These are phyloP conservation scores for Yamadazyma philogaea DNA, from an alignment of 805 yeast species.

Conservation along the genomic window DNA sequence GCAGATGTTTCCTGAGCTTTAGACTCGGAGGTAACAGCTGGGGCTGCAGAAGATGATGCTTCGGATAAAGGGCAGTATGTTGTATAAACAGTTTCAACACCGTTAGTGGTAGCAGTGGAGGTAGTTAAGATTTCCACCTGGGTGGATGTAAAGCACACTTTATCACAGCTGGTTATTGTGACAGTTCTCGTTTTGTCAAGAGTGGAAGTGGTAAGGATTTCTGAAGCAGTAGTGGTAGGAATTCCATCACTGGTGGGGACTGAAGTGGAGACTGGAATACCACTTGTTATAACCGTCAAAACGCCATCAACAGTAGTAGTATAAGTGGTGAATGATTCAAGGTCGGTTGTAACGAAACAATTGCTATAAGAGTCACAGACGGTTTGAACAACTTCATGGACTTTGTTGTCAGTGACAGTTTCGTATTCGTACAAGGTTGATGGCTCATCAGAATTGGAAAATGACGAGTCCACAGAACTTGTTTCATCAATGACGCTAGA, in stretches of 20 bases:
- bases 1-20: too few relatives aligned
- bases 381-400: constrained; percentile 29
- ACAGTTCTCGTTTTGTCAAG: constrained; percentile 14
- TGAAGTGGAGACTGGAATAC: constrained; percentile 21
- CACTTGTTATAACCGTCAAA: constrained; percentile 37
- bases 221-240: constrained; percentile 17
- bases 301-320: constrained; percentile 39
- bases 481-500: too few relatives aligned
- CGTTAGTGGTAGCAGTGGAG: constrained; percentile 32
- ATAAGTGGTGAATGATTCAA: constrained; percentile 29
- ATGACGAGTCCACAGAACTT: too few relatives aligned
- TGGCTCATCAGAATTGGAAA: background rate
- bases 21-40: constrained; percentile 3
- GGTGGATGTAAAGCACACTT: constrained; percentile 13
- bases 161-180: constrained; percentile 16
- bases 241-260: constrained; percentile 10
- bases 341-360: constrained; percentile 36
- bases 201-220: constrained; percentile 8
- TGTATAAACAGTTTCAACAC: constrained; percentile 34
- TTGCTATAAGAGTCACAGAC: constrained; percentile 26
- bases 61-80: constrained; percentile 29
- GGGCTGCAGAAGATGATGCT: constrained; percentile 6
- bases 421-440: constrained; percentile 13
- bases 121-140: constrained; percentile 21
- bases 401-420: constrained; percentile 21